phyloP scores from a whole-genome alignment of 768 basidiomycete species.

The Polyporus arcularius region DNA sequence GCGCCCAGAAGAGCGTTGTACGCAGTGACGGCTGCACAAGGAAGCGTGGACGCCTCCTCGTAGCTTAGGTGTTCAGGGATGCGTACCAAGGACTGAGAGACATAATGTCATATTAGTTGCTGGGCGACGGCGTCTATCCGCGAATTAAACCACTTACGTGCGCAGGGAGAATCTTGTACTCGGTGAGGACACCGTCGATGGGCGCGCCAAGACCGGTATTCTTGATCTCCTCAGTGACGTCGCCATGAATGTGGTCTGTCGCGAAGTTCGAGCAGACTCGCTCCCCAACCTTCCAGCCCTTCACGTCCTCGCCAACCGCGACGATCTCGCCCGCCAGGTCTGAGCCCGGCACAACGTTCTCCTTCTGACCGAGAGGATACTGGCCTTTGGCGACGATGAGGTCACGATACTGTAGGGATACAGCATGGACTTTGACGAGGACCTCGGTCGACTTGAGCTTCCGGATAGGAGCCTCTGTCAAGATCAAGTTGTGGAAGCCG shows the following conservation, averaged over 20 bases:
- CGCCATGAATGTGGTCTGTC: constrained; percentile 49
- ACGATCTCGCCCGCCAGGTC: constrained; percentile 64
- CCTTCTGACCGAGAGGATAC: constrained; percentile 40
- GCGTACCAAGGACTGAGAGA: constrained; percentile 39
- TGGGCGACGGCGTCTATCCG: background rate
- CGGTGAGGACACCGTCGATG: constrained; percentile 52
- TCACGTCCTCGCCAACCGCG: constrained; percentile 41
- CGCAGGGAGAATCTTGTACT: constrained; percentile 54
- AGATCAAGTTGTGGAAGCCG: constrained; percentile 30
- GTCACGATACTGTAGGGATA: constrained; percentile 57
- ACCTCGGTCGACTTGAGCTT: constrained; percentile 49
- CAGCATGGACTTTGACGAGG: constrained; percentile 56
- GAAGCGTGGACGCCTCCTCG: constrained; percentile 65
- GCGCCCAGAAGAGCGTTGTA: constrained; percentile 59
- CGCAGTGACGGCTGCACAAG: constrained; percentile 64
- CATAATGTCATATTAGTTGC: background rate
- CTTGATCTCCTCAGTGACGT: constrained; percentile 37
- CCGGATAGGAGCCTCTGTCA: constrained; percentile 28
- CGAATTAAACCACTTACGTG: constrained; percentile 32
- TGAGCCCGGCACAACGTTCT: constrained; percentile 34
- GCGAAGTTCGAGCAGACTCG: constrained; percentile 58
- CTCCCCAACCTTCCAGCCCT: constrained; percentile 53
- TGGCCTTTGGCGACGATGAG: constrained; percentile 40
- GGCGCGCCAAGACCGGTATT: constrained; percentile 46
- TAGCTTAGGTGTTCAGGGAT: constrained; percentile 60